These are phyloP conservation scores for Secale cereale DNA, from an alignment of 176 grass and related monocot species.

Conservation along the genomic window DNA sequence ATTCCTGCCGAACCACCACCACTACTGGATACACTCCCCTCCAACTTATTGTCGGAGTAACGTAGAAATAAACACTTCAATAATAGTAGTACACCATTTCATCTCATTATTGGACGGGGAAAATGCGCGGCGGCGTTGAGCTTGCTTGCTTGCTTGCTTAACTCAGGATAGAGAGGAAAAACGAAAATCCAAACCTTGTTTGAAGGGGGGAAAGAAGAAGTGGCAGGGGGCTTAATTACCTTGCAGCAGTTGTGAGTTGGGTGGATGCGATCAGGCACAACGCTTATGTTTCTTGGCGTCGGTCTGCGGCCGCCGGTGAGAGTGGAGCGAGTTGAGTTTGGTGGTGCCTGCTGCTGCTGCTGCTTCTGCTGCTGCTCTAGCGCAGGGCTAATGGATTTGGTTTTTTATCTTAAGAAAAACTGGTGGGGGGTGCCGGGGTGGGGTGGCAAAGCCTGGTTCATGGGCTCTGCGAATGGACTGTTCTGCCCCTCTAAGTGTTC, in stretches of 20 bases:
- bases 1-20: constrained; percentile 28
- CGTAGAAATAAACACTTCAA: not conserved
- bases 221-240: too few relatives aligned
- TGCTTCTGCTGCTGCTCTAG: constrained; percentile 1
- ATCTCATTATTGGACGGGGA: not conserved
- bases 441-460: constrained; percentile 13
- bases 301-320: not conserved
- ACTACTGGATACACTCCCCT: not conserved
- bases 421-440: constrained; percentile 3
- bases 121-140: not conserved
- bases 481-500: constrained; percentile 20
- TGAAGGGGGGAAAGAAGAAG: too few relatives aligned
- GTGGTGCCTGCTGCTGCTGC: not conserved
- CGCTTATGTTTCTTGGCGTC: not conserved
- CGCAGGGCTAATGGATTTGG: constrained; percentile 22
- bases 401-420: constrained; percentile 32
- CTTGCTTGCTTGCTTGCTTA: not conserved
- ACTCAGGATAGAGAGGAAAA: not conserved
- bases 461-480: constrained; percentile 22
- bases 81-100: not conserved
- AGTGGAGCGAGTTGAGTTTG: not conserved
- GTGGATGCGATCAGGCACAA: not conserved
- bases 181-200: not conserved
- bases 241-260: too few relatives aligned
- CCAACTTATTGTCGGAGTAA: not conserved